Evolutionary conservation across 345 rosid species (phyloP), one percentile per base, ranked within the genome.

Genomic region (Rhizophora apiculata): DNA sequence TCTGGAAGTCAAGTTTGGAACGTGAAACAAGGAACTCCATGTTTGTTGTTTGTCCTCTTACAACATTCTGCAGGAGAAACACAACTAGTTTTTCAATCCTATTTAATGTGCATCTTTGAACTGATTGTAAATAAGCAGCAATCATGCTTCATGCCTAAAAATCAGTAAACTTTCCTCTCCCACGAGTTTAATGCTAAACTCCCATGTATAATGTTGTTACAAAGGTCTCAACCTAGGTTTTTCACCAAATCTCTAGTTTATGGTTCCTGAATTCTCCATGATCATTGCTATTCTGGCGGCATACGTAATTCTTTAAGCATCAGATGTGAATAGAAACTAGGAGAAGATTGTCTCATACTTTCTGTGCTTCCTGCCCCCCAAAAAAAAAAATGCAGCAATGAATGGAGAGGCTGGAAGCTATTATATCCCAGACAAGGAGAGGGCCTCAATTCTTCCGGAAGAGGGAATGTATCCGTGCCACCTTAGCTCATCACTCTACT

Each of bases 401-500:
- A 21, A 18, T 69, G 48, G 75, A 20, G 87, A 80, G 72, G 72
- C 72, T 64, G 75, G 73, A 43, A 72, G 66, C 68, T 65, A 69
- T 64, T 68, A 39, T 81, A 76, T 36, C 20, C 60, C 62, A 53
- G 64, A 77, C 74, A 82, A 71, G 77, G 79, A 86, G 26, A 79
- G 71, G 58, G 81, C 49, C 36, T 57, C 62, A 11, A 69, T 65
- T 20, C 80, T 79, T 60, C 72, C 62, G 68, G 85, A 88, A 76
- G 91, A 82, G 68, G 79, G 73, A 74, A 79, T 39, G 46, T 82
- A 76, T n/a, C 92, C 93, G 26, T 93, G 90, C 68, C 84, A 93
- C 69, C 80, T 93, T 52, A 90, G 98, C 70, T 93, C 98, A 65
- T 87, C 97, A 26, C 80, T 89, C 63, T 89, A 90, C 88, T 93